Evolutionary conservation across 257 asterid genomes (phyloP), one percentile per base, ranked within the genome.

Genomic region (Leptodermis oblonga): DNA sequence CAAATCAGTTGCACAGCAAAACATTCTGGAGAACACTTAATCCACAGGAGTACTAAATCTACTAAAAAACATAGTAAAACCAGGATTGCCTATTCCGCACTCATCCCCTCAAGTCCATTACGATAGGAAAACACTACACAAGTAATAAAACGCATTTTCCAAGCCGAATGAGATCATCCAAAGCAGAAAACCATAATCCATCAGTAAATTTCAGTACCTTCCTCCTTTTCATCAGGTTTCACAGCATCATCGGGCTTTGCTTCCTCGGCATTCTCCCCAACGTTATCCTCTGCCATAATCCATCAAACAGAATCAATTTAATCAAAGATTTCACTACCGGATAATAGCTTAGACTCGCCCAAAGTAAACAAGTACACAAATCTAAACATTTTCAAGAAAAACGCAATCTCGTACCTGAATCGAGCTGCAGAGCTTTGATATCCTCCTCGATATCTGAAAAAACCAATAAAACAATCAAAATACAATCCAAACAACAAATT

Each of bases 381-480:
- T 28, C n/a, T 15, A 28, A 15, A 30, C 9, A 56, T 18, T 13
- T 3, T 41, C 11, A 65, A 63, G 15, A 59, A 36, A 11, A 18
- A 25, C 13, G 9, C 45, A 10, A 15, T 30, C 1, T 18, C 15
- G 5, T 85, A 92, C 96, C 96, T n/a, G 95, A 85, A 81, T 87
- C 98, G 54, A 92, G 96, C 79, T 92, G 96, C 86, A 92, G 65
- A 17, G 89, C 96, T 71, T 86, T 92, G 85, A 92, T 89, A 37
- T 92, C 98, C 74, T 89, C 98, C 78, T 82, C 96, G 70, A 92
- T 87, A 73, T 86, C 97, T 90, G 53, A 43, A 77, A 62, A 65
- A 36, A 13, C 30, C 42, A 60, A 56, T 59, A 52, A 36, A 45
- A 0, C 43, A 9, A 58, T 28, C 1, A 39, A 62, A n/a, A 3